These are phyloP conservation scores for Podaxis rugospora DNA, from an alignment of 768 basidiomycete species.

Conservation along the genomic window DNA sequence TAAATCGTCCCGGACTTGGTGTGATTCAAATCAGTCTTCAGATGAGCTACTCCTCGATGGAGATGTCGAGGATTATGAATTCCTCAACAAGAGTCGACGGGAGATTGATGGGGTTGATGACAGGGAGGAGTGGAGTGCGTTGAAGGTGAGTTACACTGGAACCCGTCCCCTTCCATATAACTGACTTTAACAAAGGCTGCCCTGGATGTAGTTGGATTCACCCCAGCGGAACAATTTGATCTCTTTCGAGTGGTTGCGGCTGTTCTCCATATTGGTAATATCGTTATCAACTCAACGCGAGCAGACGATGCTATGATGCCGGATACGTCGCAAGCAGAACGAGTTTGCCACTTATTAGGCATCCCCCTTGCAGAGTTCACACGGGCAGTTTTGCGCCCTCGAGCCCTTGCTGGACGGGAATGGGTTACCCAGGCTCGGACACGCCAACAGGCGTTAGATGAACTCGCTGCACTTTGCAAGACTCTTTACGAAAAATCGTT, in stretches of 20 bases:
- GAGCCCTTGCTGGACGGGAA: conserved; percentile 90
- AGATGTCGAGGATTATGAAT: conserved; percentile 79
- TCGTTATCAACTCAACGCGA: conserved; percentile 72
- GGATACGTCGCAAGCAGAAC: conserved; percentile 82
- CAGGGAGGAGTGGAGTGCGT: conserved; percentile 75
- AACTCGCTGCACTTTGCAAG: conserved; percentile 88
- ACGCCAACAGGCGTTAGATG: conserved; percentile 87
- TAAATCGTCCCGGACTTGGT: neutral
- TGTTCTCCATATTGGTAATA: conserved; percentile 94
- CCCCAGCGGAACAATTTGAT: conserved; percentile 78
- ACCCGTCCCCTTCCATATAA: conserved; percentile 1
- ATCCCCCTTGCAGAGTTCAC: conserved; percentile 85
- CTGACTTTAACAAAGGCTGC: conserved; percentile 51
- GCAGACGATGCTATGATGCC: conserved; percentile 77
- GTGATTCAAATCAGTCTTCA: conserved; percentile 23
- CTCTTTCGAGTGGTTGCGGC: conserved; percentile 93
- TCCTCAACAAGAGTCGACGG: conserved; percentile 81
- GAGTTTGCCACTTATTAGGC: conserved; percentile 87
- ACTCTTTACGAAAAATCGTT: conserved; percentile 97
- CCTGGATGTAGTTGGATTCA: conserved; percentile 87
- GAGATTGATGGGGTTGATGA: conserved; percentile 98
- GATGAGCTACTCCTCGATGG: conserved; percentile 74
- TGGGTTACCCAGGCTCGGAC: conserved; percentile 96
- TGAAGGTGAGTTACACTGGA: conserved; percentile 52
- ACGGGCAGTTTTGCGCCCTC: conserved; percentile 83